phyloP scores from a whole-genome alignment of 2,329 filamentous ascomycete genomes.

The Rutstroemia sp. region DNA sequence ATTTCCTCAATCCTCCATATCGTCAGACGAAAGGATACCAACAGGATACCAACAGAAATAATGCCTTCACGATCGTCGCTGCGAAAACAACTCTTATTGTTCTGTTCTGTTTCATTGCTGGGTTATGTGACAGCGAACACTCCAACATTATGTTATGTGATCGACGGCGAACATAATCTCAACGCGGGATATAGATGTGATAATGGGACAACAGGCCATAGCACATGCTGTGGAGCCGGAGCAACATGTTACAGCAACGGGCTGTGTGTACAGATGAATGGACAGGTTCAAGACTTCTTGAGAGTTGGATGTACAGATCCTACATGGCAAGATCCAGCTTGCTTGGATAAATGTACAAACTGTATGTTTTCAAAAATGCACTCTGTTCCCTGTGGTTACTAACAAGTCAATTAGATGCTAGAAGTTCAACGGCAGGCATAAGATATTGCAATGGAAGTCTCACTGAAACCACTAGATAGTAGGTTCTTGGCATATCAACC shows the following conservation, averaged over 20 bases:
- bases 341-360: slow-evolving; percentile 17
- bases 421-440: slow-evolving; percentile 16
- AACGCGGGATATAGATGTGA: slow-evolving; percentile 16
- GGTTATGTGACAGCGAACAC: neutral
- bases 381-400: neutral
- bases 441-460: slow-evolving; percentile 17
- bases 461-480: slow-evolving; percentile 19
- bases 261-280: slow-evolving; percentile 17
- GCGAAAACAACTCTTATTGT: neutral
- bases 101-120: neutral
- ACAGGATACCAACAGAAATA: neutral
- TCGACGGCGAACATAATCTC: slow-evolving; percentile 12
- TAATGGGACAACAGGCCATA: slow-evolving; percentile 19
- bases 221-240: slow-evolving; percentile 16
- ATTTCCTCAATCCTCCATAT: too few species aligned
- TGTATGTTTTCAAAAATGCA: slow-evolving; percentile 11
- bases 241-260: slow-evolving; percentile 21
- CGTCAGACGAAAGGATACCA: neutral
- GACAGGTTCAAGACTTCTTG: slow-evolving; percentile 16
- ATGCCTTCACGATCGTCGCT: neutral
- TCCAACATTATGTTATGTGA: slow-evolving; percentile 17
- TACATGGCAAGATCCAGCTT: slow-evolving; percentile 19
- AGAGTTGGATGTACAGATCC: slow-evolving; percentile 23
- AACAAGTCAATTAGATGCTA: slow-evolving; percentile 10
- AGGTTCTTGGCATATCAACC: neutral